These are phyloP conservation scores for Lasiosphaeria hispida DNA, from an alignment of 495 filamentous ascomycete genomes.

Conservation along the genomic window DNA sequence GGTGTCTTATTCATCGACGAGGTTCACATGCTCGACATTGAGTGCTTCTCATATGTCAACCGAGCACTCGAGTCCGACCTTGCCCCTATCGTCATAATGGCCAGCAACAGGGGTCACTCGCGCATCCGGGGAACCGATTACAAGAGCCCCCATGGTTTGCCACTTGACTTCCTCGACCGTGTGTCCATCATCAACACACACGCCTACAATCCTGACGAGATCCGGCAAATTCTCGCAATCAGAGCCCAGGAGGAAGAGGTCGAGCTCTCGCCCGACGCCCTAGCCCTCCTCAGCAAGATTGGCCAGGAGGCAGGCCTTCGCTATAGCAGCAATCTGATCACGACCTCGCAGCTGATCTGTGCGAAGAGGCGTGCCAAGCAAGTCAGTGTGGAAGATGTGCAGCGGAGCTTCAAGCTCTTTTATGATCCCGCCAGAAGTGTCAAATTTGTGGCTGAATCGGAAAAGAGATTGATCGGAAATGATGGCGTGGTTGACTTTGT, in stretches of 20 bases:
- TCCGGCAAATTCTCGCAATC: slow-evolving; percentile 85
- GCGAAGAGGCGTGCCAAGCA: slow-evolving; percentile 75
- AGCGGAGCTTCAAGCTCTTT: slow-evolving; percentile 89
- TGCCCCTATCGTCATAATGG: slow-evolving; percentile 98
- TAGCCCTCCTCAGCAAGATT: slow-evolving; percentile 91
- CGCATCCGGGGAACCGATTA: slow-evolving; percentile 91
- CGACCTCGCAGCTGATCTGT: slow-evolving; percentile 77
- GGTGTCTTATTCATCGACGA: slow-evolving; percentile 98
- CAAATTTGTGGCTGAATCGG: slow-evolving; percentile 83
- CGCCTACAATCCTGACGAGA: slow-evolving; percentile 79
- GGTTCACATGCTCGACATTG: slow-evolving; percentile 99
- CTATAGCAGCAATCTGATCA: slow-evolving; percentile 95
- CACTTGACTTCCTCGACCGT: slow-evolving; percentile 93
- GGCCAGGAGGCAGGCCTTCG: slow-evolving; percentile 88
- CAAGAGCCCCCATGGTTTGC: slow-evolving; percentile 85
- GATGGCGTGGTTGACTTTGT: slow-evolving; percentile 74
- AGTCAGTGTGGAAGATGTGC: slow-evolving; percentile 82
- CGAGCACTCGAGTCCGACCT: slow-evolving; percentile 90
- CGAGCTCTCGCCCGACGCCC: slow-evolving; percentile 80
- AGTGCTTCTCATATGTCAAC: slow-evolving; percentile 98
- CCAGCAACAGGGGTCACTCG: slow-evolving; percentile 94
- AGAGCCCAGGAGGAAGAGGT: slow-evolving; percentile 95
- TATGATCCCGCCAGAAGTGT: slow-evolving; percentile 85
- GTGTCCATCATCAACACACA: slow-evolving; percentile 96
- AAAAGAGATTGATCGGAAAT: slow-evolving; percentile 89